A percentile compares a stretch with the other conserved stretches of the same genome.
Evolutionary conservation across 768 basidiomycete species (phyloP).

Genomic region (Leccinum rimulosum): DNA sequence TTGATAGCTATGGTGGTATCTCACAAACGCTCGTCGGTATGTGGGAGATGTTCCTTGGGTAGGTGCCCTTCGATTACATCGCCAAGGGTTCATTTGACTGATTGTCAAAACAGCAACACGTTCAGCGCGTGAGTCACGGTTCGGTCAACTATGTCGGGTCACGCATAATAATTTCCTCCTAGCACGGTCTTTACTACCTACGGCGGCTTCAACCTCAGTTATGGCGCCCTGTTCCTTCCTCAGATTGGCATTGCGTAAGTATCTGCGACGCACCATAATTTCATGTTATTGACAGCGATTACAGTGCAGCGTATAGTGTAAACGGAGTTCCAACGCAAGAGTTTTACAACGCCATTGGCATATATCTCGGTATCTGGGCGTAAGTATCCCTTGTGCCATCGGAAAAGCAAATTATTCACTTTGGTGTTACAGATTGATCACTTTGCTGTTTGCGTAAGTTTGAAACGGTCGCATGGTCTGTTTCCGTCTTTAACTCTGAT

Average conservation of each 20-base stretch:
- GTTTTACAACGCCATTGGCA: constrained; percentile 25
- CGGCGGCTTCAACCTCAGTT: constrained; percentile 30
- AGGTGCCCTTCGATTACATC: constrained; percentile 1
- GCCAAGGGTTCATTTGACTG: constrained; percentile 4
- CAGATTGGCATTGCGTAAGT: constrained; percentile 27
- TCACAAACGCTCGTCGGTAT: constrained; percentile 30
- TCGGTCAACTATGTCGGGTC: neutral
- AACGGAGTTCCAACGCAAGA: constrained; percentile 24
- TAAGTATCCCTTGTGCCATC: constrained; percentile 4
- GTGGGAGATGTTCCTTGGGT: constrained; percentile 34
- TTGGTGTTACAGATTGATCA: constrained; percentile 18
- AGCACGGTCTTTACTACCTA: constrained; percentile 30
- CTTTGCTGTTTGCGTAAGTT: constrained; percentile 25
- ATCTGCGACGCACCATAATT: no score
- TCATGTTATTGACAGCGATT: neutral
- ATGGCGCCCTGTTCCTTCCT: constrained; percentile 28
- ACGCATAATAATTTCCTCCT: neutral
- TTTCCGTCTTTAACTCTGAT: neutral
- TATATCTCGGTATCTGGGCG: constrained; percentile 29
- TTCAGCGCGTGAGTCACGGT: constrained; percentile 23
- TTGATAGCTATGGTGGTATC: constrained; percentile 30
- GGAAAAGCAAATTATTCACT: neutral
- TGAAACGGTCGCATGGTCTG: neutral
- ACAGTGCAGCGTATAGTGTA: constrained; percentile 25
- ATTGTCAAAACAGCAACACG: constrained; percentile 20